These are phyloP conservation scores for Boechera divaricarpa DNA, from an alignment of 345 rosid genomes.

Conservation along the genomic window DNA sequence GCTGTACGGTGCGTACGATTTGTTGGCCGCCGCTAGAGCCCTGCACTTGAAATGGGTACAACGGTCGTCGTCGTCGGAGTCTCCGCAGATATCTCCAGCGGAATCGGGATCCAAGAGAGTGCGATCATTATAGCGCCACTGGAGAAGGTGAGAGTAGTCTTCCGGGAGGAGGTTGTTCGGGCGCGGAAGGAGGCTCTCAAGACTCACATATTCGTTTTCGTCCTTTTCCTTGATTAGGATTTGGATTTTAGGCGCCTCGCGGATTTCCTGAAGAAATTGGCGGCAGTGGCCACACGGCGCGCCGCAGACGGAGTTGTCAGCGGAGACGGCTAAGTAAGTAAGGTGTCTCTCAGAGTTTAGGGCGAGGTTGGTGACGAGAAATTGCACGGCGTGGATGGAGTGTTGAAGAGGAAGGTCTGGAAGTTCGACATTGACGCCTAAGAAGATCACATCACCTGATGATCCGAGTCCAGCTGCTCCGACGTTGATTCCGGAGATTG, in stretches of 20 bases:
- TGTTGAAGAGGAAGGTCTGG: conserved; percentile 88
- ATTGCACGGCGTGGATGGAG: conserved; percentile 89
- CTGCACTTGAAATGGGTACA: conserved; percentile 30
- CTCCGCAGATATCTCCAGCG: neutral
- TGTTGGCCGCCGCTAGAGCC: conserved; percentile 74
- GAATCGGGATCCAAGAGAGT: neutral
- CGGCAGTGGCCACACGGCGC: conserved; percentile 99
- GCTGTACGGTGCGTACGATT: conserved; percentile 81
- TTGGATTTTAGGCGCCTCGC: conserved; percentile 51
- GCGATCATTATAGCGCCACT: neutral
- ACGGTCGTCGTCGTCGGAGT: neutral
- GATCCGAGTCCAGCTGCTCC: no score
- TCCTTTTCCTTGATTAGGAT: neutral
- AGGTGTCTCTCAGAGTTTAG: conserved; percentile 65
- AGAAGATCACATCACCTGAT: no score
- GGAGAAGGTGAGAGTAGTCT: neutral
- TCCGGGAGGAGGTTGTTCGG: neutral
- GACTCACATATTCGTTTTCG: no score
- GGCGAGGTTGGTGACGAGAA: conserved; percentile 75
- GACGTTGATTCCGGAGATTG: conserved; percentile 60
- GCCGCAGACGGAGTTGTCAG: neutral
- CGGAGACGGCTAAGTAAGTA: conserved; percentile 65
- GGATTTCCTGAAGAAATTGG: conserved; percentile 84
- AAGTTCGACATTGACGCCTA: conserved; percentile 78
- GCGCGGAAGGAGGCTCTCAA: no score